Conservation (phyloP, 2,329 filamentous ascomycete species). For the Talaromyces piceae region DNA sequence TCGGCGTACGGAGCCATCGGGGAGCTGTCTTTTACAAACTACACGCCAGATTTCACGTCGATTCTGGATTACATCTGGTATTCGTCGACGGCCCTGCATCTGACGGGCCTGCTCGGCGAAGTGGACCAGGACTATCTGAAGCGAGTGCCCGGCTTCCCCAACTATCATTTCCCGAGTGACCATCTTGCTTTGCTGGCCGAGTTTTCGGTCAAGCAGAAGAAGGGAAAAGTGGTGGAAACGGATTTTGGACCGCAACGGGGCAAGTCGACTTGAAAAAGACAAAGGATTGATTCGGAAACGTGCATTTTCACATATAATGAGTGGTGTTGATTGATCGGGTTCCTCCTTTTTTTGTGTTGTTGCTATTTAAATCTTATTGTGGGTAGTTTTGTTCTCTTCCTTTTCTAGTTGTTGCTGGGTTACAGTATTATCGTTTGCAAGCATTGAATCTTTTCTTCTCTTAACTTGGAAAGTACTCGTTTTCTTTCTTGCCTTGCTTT, state of each 20-base stretch:
- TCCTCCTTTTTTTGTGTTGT: slow-evolving; percentile 30
- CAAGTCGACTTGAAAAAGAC: slow-evolving; percentile 21
- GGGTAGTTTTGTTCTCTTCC: slow-evolving; percentile 7
- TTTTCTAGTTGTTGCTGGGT: slow-evolving; percentile 17
- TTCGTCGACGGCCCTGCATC: slow-evolving; percentile 79
- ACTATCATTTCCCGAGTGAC: slow-evolving; percentile 90
- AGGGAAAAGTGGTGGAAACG: slow-evolving; percentile 63
- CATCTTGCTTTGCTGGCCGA: slow-evolving; percentile 85
- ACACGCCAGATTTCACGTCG: slow-evolving; percentile 84
- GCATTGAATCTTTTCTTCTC: background rate
- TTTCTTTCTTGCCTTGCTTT: too few species aligned
- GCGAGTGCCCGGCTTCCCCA: slow-evolving; percentile 82
- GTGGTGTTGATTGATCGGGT: too few species aligned
- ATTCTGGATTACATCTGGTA: slow-evolving; percentile 99
- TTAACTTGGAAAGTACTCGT: too few species aligned
- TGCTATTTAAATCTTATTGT: slow-evolving; percentile 19
- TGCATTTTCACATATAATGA: slow-evolving; percentile 31
- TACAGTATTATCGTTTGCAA: slow-evolving; percentile 16
- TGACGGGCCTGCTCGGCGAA: slow-evolving; percentile 74
- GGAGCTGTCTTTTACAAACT: slow-evolving; percentile 90
- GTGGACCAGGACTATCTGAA: slow-evolving; percentile 80
- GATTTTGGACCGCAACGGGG: slow-evolving; percentile 51
- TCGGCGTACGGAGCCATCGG: slow-evolving; percentile 81
- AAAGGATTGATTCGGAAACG: slow-evolving; percentile 18
- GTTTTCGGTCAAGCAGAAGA: slow-evolving; percentile 80